Conservation (phyloP, 192 early-diverging fungal species). For the Coemansia sp. region DNA sequence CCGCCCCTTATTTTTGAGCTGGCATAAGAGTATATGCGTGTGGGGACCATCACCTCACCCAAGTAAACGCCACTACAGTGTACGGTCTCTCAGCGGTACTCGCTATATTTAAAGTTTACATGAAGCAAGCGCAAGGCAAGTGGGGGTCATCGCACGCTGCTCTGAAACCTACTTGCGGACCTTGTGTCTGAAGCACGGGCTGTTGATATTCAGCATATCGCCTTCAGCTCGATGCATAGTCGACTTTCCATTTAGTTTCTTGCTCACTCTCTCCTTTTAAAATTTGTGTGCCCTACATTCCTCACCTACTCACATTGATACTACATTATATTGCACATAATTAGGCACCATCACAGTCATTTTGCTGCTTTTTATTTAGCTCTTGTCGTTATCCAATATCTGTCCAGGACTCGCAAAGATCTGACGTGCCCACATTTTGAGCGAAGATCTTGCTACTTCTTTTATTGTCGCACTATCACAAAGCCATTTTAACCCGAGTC, state of each 20-base stretch:
- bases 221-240: neutral
- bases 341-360: neutral
- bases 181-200: neutral
- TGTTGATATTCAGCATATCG: neutral
- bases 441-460: neutral
- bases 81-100: neutral
- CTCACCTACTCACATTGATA: neutral
- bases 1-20: neutral
- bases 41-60: neutral
- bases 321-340: neutral
- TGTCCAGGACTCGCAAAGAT: neutral
- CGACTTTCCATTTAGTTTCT: neutral
- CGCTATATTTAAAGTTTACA: neutral
- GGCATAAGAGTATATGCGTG: neutral
- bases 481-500: neutral
- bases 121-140: neutral
- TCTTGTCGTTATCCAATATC: neutral
- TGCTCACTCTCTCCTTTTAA: neutral
- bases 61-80: neutral
- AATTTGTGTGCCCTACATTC: too few relatives aligned
- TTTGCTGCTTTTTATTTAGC: neutral
- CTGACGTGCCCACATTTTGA: neutral
- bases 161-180: constrained; percentile 11
- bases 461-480: neutral
- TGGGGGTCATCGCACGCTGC: constrained; percentile 5